Conservation (phyloP, 2,329 filamentous ascomycete species). For the Chrysosporium keratinophilum region DNA sequence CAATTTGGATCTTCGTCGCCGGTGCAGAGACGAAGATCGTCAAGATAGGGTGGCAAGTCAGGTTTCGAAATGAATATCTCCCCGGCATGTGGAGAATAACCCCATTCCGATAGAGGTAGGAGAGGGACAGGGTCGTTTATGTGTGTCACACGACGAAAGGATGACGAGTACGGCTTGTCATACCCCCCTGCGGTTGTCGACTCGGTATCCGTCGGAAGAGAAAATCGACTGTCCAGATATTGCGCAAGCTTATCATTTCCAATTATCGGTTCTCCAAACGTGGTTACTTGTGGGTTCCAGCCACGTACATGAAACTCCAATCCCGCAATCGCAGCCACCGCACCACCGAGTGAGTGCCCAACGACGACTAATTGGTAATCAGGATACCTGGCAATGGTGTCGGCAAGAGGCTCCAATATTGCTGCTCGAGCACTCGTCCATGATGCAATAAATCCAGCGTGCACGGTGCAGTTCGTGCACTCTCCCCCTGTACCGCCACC, state of each 20-base stretch:
- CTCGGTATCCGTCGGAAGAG: conserved; percentile 13
- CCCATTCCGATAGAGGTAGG: conserved; percentile 78
- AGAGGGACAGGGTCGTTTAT: conserved; percentile 77
- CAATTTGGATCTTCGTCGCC: conserved; percentile 64
- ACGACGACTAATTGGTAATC: conserved; percentile 66
- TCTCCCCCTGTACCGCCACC: conserved; percentile 37
- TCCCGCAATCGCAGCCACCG: conserved; percentile 76
- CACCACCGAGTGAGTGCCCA: conserved; percentile 85
- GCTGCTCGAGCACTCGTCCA: conserved; percentile 65
- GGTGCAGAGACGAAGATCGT: conserved; percentile 60
- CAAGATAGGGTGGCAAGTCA: conserved; percentile 55
- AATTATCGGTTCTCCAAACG: conserved; percentile 74
- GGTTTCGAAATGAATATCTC: conserved; percentile 76
- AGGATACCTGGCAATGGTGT: conserved; percentile 52
- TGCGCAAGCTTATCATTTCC: conserved; percentile 45
- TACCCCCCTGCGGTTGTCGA: not conserved
- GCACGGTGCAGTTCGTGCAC: conserved; percentile 83
- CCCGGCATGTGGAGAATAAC: conserved; percentile 71
- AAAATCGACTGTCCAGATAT: conserved; percentile 47
- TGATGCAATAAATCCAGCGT: conserved; percentile 76
- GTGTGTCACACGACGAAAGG: conserved; percentile 75
- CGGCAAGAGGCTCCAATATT: conserved; percentile 57
- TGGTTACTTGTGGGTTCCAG: conserved; percentile 69
- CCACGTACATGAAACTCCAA: conserved; percentile 70
- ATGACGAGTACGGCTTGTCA: conserved; percentile 18